Percentiles rank a stretch among this genome's conserved stretches.
phyloP scores from a whole-genome alignment of 176 grass and related monocot species.

The Zoysia japonica region DNA sequence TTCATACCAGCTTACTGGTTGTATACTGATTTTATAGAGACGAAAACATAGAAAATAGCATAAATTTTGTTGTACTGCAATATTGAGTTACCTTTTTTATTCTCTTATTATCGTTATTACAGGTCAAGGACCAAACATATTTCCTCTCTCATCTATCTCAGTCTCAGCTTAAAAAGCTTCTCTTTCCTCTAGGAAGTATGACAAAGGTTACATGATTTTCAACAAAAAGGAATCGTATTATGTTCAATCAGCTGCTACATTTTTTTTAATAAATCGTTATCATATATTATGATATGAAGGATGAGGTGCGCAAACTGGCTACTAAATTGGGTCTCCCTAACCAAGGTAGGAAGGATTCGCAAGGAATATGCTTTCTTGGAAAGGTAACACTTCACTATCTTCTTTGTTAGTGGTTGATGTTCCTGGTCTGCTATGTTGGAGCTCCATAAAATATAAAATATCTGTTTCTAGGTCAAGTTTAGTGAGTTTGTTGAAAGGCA shows the following conservation, averaged over 20 bases:
- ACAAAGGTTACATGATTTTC: constrained; percentile 59
- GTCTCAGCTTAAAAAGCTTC: constrained; percentile 79
- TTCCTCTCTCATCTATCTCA: constrained; percentile 96
- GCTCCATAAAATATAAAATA: constrained; percentile 2
- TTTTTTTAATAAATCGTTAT: constrained; percentile 10
- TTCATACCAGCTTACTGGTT: not conserved
- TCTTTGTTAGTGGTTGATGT: not conserved
- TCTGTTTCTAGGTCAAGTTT: constrained; percentile 82
- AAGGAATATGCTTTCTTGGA: constrained; percentile 97
- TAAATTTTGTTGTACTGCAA: not conserved
- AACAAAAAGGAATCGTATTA: not conserved
- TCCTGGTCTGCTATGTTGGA: not conserved
- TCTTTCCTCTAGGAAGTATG: constrained; percentile 87
- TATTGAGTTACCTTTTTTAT: constrained; percentile 22
- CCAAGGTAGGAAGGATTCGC: constrained; percentile 87
- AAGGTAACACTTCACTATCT: constrained; percentile 55
- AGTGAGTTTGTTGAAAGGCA: constrained; percentile 95
- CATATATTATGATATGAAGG: constrained; percentile 48
- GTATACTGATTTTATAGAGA: not conserved
- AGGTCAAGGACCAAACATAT: constrained; percentile 98
- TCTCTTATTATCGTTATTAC: constrained; percentile 34
- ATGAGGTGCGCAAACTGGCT: constrained; percentile 79
- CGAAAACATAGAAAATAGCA: not conserved
- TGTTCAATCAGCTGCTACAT: not conserved
- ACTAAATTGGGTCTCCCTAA: constrained; percentile 75